Base-by-base conservation (phyloP, 306 rosid genomes). In the Betula pendula region DNA sequence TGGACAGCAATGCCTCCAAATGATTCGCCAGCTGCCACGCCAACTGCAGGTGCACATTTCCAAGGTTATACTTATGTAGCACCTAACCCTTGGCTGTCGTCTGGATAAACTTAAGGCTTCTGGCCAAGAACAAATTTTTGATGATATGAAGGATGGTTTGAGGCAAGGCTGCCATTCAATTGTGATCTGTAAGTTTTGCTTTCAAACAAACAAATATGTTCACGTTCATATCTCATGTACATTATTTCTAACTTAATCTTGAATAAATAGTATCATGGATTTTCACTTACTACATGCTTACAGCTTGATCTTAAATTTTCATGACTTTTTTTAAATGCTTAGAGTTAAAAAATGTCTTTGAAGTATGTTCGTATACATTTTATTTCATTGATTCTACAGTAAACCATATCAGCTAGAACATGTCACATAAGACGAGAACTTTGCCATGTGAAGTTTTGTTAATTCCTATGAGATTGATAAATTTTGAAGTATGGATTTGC, bases 1-100 rank as follows among this genome's bases (percentile, higher is more conserved):
- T 90, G 99, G 99, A 95, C 97, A 11, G 75, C 92, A 33, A 88
- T 95, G 99, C 92, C 97, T 62, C 74, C 84, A 8, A 85, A 87
- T 48, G 99, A 95, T 83, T 95, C 97, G 12, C 99, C 99, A 13
- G 97, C 99, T 72, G 45, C 97, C 22, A 92, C 99, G 0, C 99
- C 97, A 42, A 95, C 91, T 6, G 79, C 88, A 8, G 92, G 91
- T 68, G 97, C 85, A 80, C 96, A 90, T 85, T 95, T 95, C 84
- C 97, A 84, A 53, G 99, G 99, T 31, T 95, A 90, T 75, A 81
- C 90, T 71, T 95, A 88, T 2, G 90, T 82, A 65, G 97, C 99
- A 2, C 96, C 97, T 16, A 90, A 83, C 84, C 93, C 92, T 27
- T 92, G 96, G 99, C 97, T 95, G 81, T 86, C 98, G 0, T 88